phyloP scores from a whole-genome alignment of 176 grass and related monocot genomes.

The Olyra latifolia region DNA sequence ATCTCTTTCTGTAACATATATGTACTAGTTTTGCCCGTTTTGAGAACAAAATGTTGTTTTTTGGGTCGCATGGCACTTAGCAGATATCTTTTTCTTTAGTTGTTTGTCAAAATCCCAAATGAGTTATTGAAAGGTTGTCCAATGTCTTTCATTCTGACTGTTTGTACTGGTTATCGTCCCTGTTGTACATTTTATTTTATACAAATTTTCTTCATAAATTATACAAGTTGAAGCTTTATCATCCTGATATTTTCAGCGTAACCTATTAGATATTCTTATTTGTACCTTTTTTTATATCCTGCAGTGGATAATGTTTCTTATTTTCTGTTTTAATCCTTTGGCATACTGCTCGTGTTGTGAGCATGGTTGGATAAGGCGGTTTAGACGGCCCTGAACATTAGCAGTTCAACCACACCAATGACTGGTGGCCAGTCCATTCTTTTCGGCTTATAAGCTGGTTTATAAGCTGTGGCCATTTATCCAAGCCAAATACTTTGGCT shows the following conservation, averaged over 20 bases:
- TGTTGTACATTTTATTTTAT: slow-evolving; percentile 1
- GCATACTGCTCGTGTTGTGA: too few species aligned
- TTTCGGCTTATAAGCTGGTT: too few species aligned
- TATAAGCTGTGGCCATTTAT: too few species aligned
- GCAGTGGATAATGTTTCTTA: not conserved
- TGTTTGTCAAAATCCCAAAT: not conserved
- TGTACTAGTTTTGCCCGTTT: slow-evolving; percentile 12
- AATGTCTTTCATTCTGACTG: slow-evolving; percentile 1
- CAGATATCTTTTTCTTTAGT: not conserved
- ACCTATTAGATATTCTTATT: slow-evolving; percentile 5
- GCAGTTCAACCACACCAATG: too few species aligned
- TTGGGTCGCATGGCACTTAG: not conserved
- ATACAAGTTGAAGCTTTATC: not conserved
- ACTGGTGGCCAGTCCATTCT: too few species aligned
- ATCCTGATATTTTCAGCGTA: slow-evolving; percentile 11
- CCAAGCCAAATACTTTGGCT: too few species aligned
- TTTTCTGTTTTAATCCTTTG: slow-evolving; percentile 10
- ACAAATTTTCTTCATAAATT: not conserved
- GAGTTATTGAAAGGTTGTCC: not conserved
- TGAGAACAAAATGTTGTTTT: not conserved
- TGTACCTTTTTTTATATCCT: not conserved
- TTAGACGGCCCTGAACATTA: too few species aligned
- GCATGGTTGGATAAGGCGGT: too few species aligned
- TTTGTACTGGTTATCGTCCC: slow-evolving; percentile 5
- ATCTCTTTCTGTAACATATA: not conserved